A percentile compares a stretch with the other conserved stretches of the same genome.
Evolutionary conservation across 1,284 basidiomycete species (phyloP).

Genomic region (Golubevia pallescens): DNA sequence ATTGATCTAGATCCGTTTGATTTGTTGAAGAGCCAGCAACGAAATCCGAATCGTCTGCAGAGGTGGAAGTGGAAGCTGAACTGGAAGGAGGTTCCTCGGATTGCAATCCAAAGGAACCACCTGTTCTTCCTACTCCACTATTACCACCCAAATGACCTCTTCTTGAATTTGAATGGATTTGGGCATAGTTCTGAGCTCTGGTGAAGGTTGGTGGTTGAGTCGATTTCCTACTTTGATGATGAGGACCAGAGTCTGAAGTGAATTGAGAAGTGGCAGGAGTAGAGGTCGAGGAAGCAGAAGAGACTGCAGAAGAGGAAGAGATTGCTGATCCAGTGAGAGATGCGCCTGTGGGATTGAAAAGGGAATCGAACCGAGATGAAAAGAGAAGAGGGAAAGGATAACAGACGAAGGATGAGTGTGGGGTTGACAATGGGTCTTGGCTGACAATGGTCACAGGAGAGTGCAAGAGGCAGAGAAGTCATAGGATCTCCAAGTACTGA

Average conservation of each 20-base stretch:
- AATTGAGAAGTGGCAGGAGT: constrained; percentile 23
- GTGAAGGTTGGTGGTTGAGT: constrained; percentile 7
- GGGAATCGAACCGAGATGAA: not conserved
- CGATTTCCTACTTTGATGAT: not conserved
- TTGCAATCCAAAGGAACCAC: too few species aligned
- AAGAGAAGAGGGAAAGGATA: too few species aligned
- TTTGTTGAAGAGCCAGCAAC: not conserved
- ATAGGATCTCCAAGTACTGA: not conserved
- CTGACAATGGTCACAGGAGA: too few species aligned
- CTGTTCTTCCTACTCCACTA: not conserved
- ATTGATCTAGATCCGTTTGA: not conserved
- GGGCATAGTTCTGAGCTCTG: constrained; percentile 24
- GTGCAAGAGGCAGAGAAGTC: too few species aligned
- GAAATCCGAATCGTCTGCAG: not conserved
- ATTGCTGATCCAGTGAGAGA: constrained; percentile 4
- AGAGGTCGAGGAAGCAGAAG: constrained; percentile 36
- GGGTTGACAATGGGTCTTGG: too few species aligned
- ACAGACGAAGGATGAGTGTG: not conserved
- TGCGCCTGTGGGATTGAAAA: constrained; percentile 4
- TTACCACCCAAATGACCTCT: not conserved
- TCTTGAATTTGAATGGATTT: not conserved
- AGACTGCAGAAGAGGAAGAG: constrained; percentile 33
- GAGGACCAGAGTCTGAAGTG: not conserved
- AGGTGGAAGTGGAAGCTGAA: not conserved
- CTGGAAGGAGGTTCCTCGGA: not conserved